Conservation (phyloP, 2,329 filamentous ascomycete species). For the Dothiorella sarmentorum region DNA sequence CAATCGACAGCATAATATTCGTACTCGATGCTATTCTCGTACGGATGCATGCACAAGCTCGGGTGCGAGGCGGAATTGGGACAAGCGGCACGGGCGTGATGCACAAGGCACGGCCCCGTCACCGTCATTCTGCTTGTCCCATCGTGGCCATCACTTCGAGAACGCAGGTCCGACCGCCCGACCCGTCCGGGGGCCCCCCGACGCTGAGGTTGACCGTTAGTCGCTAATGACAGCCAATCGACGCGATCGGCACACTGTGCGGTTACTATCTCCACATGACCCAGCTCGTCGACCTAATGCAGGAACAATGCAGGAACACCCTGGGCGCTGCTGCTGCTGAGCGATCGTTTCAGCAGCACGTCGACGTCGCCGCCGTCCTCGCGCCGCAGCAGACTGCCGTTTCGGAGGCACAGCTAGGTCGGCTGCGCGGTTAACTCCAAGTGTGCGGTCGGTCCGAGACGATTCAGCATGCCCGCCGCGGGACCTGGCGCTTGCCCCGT, state of each 20-base stretch:
- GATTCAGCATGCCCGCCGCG: constrained; percentile 21
- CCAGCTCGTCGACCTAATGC: constrained; percentile 32
- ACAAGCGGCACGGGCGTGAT: constrained; percentile 4
- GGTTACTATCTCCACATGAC: constrained; percentile 10
- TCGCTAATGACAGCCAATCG: constrained; percentile 14
- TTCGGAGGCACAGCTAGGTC: constrained; percentile 5
- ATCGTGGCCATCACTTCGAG: constrained; percentile 5
- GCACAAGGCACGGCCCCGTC: constrained; percentile 25
- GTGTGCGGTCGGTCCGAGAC: constrained; percentile 16
- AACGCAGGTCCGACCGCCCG: constrained; percentile 16
- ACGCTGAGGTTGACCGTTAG: constrained; percentile 9
- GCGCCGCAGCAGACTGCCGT: constrained; percentile 1
- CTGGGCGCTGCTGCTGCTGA: constrained; percentile 1
- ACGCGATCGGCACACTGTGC: constrained; percentile 12
- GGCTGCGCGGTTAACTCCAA: constrained; percentile 13
- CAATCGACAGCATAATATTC: constrained; percentile 16
- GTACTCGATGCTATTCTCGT: constrained; percentile 15
- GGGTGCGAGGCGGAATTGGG: constrained; percentile 13
- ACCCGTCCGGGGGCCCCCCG: constrained; percentile 6
- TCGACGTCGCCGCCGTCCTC: neutral
- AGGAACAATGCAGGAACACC: constrained; percentile 42
- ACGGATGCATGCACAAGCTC: constrained; percentile 17
- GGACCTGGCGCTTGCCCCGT: constrained; percentile 18
- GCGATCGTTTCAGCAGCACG: constrained; percentile 14
- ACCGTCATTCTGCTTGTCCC: constrained; percentile 22